Conservation (phyloP, 805 yeast species). For the Candida endomychidarum region DNA sequence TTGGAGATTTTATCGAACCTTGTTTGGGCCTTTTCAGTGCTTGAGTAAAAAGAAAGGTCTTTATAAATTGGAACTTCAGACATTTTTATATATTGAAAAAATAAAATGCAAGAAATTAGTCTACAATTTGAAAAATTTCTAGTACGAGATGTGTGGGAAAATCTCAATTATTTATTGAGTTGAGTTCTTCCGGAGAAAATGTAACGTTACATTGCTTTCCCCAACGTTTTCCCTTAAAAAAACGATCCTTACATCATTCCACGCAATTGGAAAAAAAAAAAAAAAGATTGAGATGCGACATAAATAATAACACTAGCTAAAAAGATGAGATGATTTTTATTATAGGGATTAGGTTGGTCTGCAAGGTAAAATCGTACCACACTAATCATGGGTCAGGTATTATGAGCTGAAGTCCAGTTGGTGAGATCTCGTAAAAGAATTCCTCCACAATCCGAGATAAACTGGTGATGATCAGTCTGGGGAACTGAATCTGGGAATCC, state of each 20-base stretch:
- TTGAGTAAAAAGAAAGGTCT: slow-evolving; percentile 36
- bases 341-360: no score
- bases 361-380: no score
- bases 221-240: background rate
- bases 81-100: slow-evolving; percentile 9
- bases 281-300: background rate
- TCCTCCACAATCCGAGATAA: no score
- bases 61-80: slow-evolving; percentile 33
- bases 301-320: no score
- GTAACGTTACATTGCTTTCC: slow-evolving; percentile 11
- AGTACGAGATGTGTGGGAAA: background rate
- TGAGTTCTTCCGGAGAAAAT: slow-evolving; percentile 3
- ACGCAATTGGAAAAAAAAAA: background rate
- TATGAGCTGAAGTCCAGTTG: no score
- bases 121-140: background rate
- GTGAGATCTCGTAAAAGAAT: no score
- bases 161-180: slow-evolving; percentile 6
- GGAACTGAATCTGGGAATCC: no score
- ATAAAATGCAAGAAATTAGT: background rate
- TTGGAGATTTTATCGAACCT: slow-evolving; percentile 28
- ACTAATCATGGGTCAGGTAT: no score
- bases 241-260: slow-evolving; percentile 1
- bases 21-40: slow-evolving; percentile 22
- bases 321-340: no score
- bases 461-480: no score